Evolutionary conservation across 225 moss, liverwort and hornwort genomes (phyloP), one percentile per base, ranked within the genome.

Genomic region (Marchantia polymorpha): DNA sequence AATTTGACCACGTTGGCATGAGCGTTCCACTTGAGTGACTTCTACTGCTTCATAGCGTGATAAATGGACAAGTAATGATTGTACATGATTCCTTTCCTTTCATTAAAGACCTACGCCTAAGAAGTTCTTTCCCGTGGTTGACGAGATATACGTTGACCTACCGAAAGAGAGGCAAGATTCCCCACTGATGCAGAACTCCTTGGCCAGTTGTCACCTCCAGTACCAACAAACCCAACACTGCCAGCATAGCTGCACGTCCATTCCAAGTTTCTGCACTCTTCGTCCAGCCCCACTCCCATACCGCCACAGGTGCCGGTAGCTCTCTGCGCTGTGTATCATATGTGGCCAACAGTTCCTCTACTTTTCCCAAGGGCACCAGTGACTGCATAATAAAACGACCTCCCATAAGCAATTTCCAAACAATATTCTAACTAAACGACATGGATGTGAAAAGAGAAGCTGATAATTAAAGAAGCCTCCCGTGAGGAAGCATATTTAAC

Each of bases 271-370:
- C 96, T 7, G 93, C 96, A 81, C 96, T 97, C 83, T 89, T 97
- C 13, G 96, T 97, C 96, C 96, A 97, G 47, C 96, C 94, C 96
- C 96, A 97, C 84, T 97, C 91, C 96, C 96, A 94, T 77, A 97
- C 80, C 64, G 94, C 87, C 63, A 97, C 96, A 7, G 96, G 96
- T 53, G 96, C 93, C 47, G 96, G 96, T 49, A 97, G 89, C 85
- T 87, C 94, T 89, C 96, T 93, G 30, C 96, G 93, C 71, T 91
- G 93, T 48, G 94, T 87, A 77, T 97, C 96, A 81, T 97, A 97
- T 10, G 96, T 97, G 56, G 94, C 96, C 71, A 97, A 88, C 65
- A 97, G 82, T 79, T 97, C 90, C 72, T 90, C 96, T 72, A 97
- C 96, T 82, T 92, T 97, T 72, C 94, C 96, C 78, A 97, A 78